These are phyloP conservation scores for Atkinsonella texensis DNA, from an alignment of 2,329 filamentous ascomycete species.

Conservation along the genomic window DNA sequence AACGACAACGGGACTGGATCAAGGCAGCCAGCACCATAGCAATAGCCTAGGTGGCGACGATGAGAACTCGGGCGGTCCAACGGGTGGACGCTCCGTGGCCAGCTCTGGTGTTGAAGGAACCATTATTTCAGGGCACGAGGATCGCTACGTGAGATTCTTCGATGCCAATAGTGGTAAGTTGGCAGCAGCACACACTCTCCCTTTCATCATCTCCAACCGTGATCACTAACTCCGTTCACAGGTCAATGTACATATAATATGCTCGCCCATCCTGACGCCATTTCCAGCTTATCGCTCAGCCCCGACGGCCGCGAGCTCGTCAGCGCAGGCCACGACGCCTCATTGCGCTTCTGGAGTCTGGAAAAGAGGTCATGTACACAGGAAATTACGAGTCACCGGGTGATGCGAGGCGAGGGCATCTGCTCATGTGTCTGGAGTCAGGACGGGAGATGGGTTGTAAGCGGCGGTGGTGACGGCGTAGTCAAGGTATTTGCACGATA, in stretches of 20 bases:
- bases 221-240: conserved; percentile 24
- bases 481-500: conserved; percentile 77
- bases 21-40: conserved; percentile 41
- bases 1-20: conserved; percentile 72
- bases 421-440: conserved; percentile 93
- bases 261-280: conserved; percentile 89
- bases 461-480: conserved; percentile 85
- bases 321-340: conserved; percentile 90
- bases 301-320: conserved; percentile 91
- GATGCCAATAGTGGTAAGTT: conserved; percentile 94
- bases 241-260: conserved; percentile 99
- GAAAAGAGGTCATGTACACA: conserved; percentile 94
- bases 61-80: conserved; percentile 56
- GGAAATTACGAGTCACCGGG: conserved; percentile 82
- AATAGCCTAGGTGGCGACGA: conserved; percentile 60
- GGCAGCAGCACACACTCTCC: not conserved
- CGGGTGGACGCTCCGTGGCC: conserved; percentile 51
- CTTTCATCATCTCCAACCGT: not conserved
- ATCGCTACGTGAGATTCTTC: conserved; percentile 92
- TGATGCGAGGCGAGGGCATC: conserved; percentile 93
- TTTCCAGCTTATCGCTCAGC: conserved; percentile 81
- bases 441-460: conserved; percentile 89
- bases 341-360: conserved; percentile 90
- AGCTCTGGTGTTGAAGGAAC: conserved; percentile 80
- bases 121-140: conserved; percentile 93